These are phyloP conservation scores for Theileria sp. DNA, from an alignment of 169 alveolate genomes.

Conservation along the genomic window DNA sequence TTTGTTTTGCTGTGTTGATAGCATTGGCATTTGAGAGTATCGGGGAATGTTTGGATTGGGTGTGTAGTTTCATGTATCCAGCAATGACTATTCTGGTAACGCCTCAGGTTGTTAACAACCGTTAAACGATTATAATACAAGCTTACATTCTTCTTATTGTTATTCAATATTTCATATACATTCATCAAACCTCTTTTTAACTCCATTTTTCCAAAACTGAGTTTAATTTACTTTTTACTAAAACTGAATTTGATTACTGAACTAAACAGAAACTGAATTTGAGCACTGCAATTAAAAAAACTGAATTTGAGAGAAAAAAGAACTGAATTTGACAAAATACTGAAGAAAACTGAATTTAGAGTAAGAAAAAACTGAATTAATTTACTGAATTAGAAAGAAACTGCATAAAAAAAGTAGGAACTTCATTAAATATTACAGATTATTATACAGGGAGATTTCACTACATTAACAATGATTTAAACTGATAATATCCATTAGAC, in stretches of 20 bases:
- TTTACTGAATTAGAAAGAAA: background rate
- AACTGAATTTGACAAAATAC: background rate
- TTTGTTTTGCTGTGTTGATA: background rate
- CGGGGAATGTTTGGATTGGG: conserved; percentile 16
- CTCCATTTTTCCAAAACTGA: background rate
- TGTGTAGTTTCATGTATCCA: conserved; percentile 63
- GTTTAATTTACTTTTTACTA: no score
- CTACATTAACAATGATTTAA: background rate
- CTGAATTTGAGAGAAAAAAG: background rate
- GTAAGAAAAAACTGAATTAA: background rate
- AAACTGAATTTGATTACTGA: background rate
- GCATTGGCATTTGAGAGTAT: conserved; percentile 34
- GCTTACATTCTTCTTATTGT: conserved; percentile 7
- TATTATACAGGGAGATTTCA: background rate
- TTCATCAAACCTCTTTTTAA: background rate
- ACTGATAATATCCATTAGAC: no score
- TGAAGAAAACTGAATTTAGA: background rate
- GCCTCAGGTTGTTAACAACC: conserved; percentile 33
- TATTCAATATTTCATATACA: conserved; percentile 1
- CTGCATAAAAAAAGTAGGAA: background rate
- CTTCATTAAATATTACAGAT: conserved; percentile 16
- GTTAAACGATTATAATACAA: conserved; percentile 62
- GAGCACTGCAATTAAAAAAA: background rate
- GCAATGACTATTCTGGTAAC: conserved; percentile 29
- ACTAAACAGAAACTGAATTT: background rate